A percentile compares a stretch with the other conserved stretches of the same genome.
phyloP scores from a whole-genome alignment of 768 basidiomycete genomes.

The Fomitopsis pulvina region DNA sequence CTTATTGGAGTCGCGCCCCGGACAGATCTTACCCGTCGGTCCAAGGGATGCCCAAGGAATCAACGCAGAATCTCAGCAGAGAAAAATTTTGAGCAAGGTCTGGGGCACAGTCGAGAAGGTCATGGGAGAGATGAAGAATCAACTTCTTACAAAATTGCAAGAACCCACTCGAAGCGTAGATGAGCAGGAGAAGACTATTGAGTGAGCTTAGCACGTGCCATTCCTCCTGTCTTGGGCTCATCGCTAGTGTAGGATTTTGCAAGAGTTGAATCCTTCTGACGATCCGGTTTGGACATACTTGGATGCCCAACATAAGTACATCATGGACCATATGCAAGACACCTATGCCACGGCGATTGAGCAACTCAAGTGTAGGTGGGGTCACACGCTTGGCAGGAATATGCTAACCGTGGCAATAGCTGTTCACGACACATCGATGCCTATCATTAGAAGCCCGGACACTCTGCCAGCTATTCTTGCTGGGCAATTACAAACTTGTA shows the following conservation, averaged over 20 bases:
- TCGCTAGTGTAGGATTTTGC: constrained; percentile 70
- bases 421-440: constrained; percentile 35
- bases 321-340: constrained; percentile 69
- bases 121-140: constrained; percentile 83
- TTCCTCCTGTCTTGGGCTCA: constrained; percentile 6
- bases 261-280: constrained; percentile 80
- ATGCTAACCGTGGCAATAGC: constrained; percentile 28
- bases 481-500: constrained; percentile 52
- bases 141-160: constrained; percentile 71
- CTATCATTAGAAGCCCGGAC: constrained; percentile 30
- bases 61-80: constrained; percentile 70
- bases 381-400: not conserved
- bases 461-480: constrained; percentile 30
- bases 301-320: constrained; percentile 86
- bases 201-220: constrained; percentile 43
- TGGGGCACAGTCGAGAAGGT: constrained; percentile 94
- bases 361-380: constrained; percentile 41
- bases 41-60: constrained; percentile 49
- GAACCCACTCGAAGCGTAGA: constrained; percentile 78
- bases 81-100: constrained; percentile 90
- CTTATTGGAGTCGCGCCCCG: constrained; percentile 83
- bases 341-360: constrained; percentile 48
- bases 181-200: constrained; percentile 95
- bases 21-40: constrained; percentile 71
- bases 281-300: constrained; percentile 97